Evolutionary conservation across 2,329 filamentous ascomycete genomes (phyloP).

Genomic region (Trichothecium sympodiale): DNA sequence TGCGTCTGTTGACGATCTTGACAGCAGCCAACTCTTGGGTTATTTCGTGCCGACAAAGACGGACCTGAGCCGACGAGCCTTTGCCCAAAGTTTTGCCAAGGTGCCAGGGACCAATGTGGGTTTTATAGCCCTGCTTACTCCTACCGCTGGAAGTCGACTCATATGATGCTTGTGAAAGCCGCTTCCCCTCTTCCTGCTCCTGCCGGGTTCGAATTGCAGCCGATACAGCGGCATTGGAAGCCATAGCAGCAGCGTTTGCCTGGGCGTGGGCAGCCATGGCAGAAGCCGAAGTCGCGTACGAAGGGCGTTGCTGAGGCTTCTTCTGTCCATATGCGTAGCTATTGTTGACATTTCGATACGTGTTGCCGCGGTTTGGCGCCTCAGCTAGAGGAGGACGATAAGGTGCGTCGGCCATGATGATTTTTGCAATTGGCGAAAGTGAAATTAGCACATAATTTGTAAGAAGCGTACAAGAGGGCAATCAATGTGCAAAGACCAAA

Average conservation of each 20-base stretch:
- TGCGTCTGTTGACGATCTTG: constrained; percentile 86
- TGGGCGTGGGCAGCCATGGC: constrained; percentile 1
- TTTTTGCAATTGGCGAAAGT: neutral
- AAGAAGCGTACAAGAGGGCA: no score
- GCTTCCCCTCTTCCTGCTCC: constrained; percentile 21
- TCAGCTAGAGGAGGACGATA: constrained; percentile 33
- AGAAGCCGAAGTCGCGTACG: constrained; percentile 1
- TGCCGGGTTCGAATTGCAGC: constrained; percentile 16
- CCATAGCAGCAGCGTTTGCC: neutral
- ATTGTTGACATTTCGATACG: constrained; percentile 12
- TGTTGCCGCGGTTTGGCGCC: constrained; percentile 35
- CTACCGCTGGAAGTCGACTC: constrained; percentile 27
- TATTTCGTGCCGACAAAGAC: constrained; percentile 67
- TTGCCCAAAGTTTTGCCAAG: constrained; percentile 81
- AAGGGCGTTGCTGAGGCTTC: constrained; percentile 3
- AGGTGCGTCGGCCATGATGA: constrained; percentile 19
- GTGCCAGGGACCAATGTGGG: constrained; percentile 87
- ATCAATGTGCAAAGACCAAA: no score
- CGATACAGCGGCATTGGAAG: constrained; percentile 11
- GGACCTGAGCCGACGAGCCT: constrained; percentile 80
- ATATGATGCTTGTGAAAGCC: constrained; percentile 29
- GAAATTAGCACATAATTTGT: constrained; percentile 1
- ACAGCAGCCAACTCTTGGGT: constrained; percentile 79
- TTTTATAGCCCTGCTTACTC: constrained; percentile 41
- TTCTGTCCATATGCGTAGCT: constrained; percentile 1